Evolutionary conservation across 2,329 filamentous ascomycete species (phyloP).

Genomic region (Verticillium zaregamsianum): DNA sequence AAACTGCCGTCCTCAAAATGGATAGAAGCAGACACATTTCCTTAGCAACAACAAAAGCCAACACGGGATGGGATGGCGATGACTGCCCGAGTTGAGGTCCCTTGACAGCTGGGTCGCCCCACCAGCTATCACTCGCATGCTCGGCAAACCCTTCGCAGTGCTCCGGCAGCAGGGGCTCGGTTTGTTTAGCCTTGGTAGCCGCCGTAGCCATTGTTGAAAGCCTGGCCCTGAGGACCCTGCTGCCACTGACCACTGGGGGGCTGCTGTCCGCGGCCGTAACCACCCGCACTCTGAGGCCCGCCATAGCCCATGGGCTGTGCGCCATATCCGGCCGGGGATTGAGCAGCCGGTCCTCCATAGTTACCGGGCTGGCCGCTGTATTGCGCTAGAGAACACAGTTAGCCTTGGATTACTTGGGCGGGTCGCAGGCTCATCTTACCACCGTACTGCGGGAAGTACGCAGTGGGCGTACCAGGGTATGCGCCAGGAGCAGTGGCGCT

Average conservation of each 20-base stretch:
- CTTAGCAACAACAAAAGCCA: neutral
- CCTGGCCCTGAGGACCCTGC: conserved; percentile 46
- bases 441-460: conserved; percentile 92
- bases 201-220: conserved; percentile 59
- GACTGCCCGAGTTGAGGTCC: neutral
- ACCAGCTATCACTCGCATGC: neutral
- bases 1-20: neutral
- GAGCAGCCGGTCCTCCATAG: conserved; percentile 58
- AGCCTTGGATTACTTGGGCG: conserved; percentile 14
- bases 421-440: conserved; percentile 45
- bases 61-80: neutral
- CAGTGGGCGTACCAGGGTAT: conserved; percentile 73
- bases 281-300: conserved; percentile 71
- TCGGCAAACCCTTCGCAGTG: neutral
- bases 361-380: conserved; percentile 64
- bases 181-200: conserved; percentile 55
- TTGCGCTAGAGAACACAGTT: conserved; percentile 33
- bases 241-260: conserved; percentile 53
- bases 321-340: conserved; percentile 59
- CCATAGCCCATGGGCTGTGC: conserved; percentile 69
- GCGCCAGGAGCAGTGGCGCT: conserved; percentile 65
- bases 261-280: conserved; percentile 74
- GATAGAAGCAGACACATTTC: neutral
- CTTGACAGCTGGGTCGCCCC: neutral
- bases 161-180: neutral